Evolutionary conservation across 2,329 filamentous ascomycete genomes (phyloP).

Genomic region (Pseudocercospora crystallina): DNA sequence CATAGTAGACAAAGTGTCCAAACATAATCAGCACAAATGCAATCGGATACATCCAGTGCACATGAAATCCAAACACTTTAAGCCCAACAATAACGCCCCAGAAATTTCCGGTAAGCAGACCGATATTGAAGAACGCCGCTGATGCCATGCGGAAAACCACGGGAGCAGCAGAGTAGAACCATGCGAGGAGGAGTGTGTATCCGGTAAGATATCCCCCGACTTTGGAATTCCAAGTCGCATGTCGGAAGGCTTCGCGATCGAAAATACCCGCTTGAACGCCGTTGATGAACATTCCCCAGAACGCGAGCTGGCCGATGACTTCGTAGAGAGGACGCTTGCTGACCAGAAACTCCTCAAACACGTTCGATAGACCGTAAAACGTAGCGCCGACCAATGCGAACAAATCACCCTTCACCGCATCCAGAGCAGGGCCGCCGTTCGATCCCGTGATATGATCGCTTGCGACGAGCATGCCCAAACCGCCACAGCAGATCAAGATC

Average conservation of each 20-base stretch:
- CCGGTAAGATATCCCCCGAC: conserved; percentile 82
- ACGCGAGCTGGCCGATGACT: conserved; percentile 84
- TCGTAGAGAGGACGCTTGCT: conserved; percentile 85
- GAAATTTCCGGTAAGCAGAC: conserved; percentile 89
- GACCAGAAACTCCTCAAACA: conserved; percentile 92
- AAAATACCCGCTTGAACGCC: conserved; percentile 89
- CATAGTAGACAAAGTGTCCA: conserved; percentile 83
- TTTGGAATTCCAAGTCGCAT: conserved; percentile 44
- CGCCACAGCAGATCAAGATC: conserved; percentile 87
- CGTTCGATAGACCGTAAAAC: conserved; percentile 87
- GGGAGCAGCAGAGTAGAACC: conserved; percentile 88
- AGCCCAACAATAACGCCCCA: conserved; percentile 95
- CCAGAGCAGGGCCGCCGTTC: conserved; percentile 66
- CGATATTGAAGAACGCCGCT: conserved; percentile 96
- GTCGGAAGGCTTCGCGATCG: conserved; percentile 69
- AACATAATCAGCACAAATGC: conserved; percentile 91
- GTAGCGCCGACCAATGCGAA: conserved; percentile 88
- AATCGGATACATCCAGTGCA: conserved; percentile 92
- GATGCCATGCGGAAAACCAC: conserved; percentile 84
- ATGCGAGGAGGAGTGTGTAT: conserved; percentile 76
- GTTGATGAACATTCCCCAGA: conserved; percentile 89
- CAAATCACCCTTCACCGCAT: conserved; percentile 85
- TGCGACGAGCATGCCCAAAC: conserved; percentile 81
- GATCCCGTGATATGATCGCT: conserved; percentile 80
- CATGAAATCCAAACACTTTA: conserved; percentile 73